Percentiles rank a stretch among this genome's conserved stretches.
Evolutionary conservation across 305 asterid species (phyloP).

Genomic region (Caryopteris hybrid): DNA sequence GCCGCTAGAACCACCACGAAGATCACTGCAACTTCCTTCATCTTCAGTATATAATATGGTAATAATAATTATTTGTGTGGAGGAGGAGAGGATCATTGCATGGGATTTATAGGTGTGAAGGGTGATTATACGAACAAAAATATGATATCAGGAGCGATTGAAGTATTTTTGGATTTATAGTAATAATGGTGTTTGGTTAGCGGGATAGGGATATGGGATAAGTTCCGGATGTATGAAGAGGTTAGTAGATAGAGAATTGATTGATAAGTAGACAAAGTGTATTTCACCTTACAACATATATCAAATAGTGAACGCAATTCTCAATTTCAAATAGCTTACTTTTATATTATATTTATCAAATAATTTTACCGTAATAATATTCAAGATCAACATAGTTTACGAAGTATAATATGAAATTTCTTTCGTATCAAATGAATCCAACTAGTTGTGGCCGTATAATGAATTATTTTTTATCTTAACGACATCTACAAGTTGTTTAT

Average conservation of each 20-base stretch:
- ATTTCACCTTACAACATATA: too few species aligned
- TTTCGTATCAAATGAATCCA: too few species aligned
- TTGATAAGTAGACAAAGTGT: conserved; percentile 16
- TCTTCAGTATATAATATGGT: background rate
- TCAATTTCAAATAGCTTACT: too few species aligned
- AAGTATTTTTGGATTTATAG: background rate
- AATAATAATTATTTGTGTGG: background rate
- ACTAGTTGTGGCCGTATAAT: too few species aligned
- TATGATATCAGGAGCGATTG: conserved; percentile 23
- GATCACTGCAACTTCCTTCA: conserved; percentile 23
- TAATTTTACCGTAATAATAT: too few species aligned
- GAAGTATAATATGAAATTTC: too few species aligned
- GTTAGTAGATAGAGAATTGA: conserved; percentile 28
- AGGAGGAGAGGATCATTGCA: background rate
- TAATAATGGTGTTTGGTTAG: background rate
- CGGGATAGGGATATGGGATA: background rate
- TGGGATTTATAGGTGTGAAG: conserved; percentile 23
- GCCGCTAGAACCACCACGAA: conserved; percentile 24
- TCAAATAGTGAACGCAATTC: too few species aligned
- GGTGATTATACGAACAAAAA: background rate
- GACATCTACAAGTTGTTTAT: too few species aligned
- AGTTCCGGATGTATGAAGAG: conserved; percentile 1
- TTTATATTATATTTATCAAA: too few species aligned
- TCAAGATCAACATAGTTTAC: too few species aligned
- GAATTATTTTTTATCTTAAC: too few species aligned